phyloP scores from a whole-genome alignment of 2,329 filamentous ascomycete genomes.

The Ciborinia camelliae region DNA sequence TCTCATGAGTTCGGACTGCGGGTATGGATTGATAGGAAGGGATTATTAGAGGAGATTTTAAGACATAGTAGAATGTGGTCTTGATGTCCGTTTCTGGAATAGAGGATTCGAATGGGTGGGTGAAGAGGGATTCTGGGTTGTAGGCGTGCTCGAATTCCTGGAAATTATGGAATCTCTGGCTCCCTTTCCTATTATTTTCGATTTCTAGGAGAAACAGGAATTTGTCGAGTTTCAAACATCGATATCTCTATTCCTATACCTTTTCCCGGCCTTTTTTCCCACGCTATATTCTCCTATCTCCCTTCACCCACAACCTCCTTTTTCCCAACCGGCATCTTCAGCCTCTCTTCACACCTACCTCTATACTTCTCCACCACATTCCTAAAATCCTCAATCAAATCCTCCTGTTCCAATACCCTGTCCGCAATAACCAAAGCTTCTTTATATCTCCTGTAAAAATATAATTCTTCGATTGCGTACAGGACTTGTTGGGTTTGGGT shows the following conservation, averaged over 20 bases:
- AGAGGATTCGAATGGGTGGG: background rate
- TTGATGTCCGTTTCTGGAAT: background rate
- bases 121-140: too few species aligned
- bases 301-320: background rate
- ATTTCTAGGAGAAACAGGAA: too few species aligned
- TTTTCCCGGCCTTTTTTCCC: too few species aligned
- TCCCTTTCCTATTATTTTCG: too few species aligned
- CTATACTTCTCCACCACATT: conserved; percentile 29
- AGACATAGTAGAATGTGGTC: background rate
- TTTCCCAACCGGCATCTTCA: background rate
- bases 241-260: too few species aligned
- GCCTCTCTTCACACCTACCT: conserved; percentile 25
- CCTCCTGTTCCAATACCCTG: conserved; percentile 25
- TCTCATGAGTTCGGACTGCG: too few species aligned
- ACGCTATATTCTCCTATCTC: too few species aligned
- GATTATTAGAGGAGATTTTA: background rate
- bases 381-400: conserved; percentile 30
- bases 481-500: conserved; percentile 33
- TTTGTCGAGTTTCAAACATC: too few species aligned
- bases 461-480: conserved; percentile 38
- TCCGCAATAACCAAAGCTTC: conserved; percentile 29
- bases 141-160: too few species aligned
- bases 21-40: background rate
- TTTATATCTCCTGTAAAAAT: conserved; percentile 34
- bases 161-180: too few species aligned